These are phyloP conservation scores for Tetrastigma voinierianum DNA, from an alignment of 164 flowering plant genomes.

Conservation along the genomic window DNA sequence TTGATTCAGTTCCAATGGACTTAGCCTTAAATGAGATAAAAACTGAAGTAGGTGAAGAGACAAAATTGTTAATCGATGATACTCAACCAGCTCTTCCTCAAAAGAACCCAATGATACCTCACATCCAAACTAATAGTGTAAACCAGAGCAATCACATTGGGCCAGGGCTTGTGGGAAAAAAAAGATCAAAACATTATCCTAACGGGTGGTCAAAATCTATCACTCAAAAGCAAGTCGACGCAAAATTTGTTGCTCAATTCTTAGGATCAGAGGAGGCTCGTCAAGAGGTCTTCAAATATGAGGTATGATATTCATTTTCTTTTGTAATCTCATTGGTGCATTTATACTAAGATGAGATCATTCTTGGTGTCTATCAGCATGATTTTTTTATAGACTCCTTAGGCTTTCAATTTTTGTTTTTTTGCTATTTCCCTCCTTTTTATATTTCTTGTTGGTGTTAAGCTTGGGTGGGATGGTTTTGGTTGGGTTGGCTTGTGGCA, in stretches of 20 bases:
- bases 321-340: background rate
- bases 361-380: background rate
- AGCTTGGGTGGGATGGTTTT: too few relatives aligned
- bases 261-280: conserved; percentile 59
- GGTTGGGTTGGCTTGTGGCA: too few relatives aligned
- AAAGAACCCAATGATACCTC: conserved; percentile 54
- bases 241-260: conserved; percentile 44
- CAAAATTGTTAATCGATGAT: conserved; percentile 26
- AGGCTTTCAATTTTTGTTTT: background rate
- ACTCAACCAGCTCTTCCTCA: conserved; percentile 37
- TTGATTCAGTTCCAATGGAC: conserved; percentile 38
- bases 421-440: background rate
- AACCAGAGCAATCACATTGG: conserved; percentile 47
- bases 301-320: conserved; percentile 52
- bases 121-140: conserved; percentile 47
- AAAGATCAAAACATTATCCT: conserved; percentile 31
- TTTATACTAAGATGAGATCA: background rate
- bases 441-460: too few relatives aligned
- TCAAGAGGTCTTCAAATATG: conserved; percentile 62
- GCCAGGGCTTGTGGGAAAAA: conserved; percentile 38
- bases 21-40: conserved; percentile 25
- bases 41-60: conserved; percentile 39
- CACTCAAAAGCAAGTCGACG: conserved; percentile 54
- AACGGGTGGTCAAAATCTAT: conserved; percentile 43
- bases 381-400: too few relatives aligned